Base-by-base conservation (phyloP, 2,329 filamentous ascomycete genomes). In the Neopestalotiopsis rosae region DNA sequence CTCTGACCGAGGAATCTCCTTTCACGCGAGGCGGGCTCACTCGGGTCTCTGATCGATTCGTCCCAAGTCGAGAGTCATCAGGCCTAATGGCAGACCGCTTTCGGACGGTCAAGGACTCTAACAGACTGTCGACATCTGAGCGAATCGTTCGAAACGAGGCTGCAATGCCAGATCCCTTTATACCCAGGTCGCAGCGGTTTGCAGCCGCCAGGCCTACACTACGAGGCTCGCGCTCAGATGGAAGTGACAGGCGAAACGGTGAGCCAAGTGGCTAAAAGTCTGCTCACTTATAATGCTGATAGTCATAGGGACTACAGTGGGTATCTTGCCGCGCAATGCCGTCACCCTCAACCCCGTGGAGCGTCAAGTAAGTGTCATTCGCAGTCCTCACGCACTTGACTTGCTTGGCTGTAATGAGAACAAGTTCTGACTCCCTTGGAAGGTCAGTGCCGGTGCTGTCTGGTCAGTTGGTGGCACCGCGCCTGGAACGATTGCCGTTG, bases 401-500 rank as follows among this genome's bases (percentile, higher is more conserved):
- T 62, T 38, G n/a, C 5, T 30, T 59, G 57, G 17, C 30, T 59
- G 24, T 34, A 20, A 30, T 65, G 28, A 49, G 14, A n/a, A 6
- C n/a, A n/a, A 9, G 9, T 40, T 30, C 28, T 59, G 13, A 59
- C n/a, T 42, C 61, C 17, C 12, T 30, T 20, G 30, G 17, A 32
- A 67, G 76, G 82, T 89, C 70, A 95, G 92, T 77, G 81, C 85
- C 70, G 91, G 92, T 2, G 87, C 90, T 10, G 86, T 95, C 20
- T 97, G 93, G 94, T 88, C 90, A 20, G 90, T 96, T 12, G 92
- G 93, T 32, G 92, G 92, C n/a, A 77, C 88, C 10, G 87, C 88
- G 64, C 87, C 89, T n/a, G 82, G 84, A 7, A 83, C 82, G 32
- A 81, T 85, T 17, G 86, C 86, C 13, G 82, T 91, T 24, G 83